Evolutionary conservation across 2,329 filamentous ascomycete genomes (phyloP).

Genomic region (Orbilia javanica): DNA sequence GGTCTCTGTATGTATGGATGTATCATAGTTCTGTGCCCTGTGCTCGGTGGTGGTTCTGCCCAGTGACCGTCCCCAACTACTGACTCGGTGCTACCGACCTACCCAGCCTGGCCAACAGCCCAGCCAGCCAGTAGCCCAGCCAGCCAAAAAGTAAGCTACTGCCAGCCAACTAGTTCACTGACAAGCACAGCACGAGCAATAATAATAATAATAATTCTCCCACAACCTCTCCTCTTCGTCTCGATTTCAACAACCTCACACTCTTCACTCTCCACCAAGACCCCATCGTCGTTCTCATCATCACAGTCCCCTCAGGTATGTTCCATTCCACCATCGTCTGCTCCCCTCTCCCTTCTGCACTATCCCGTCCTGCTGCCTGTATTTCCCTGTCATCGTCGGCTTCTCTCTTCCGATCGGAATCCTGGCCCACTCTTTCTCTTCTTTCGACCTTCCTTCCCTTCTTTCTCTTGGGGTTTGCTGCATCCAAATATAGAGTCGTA

Average conservation of each 20-base stretch:
- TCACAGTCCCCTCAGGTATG: slow-evolving; percentile 32
- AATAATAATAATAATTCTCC: slow-evolving; percentile 1
- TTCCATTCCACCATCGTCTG: neutral
- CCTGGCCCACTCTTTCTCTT: slow-evolving; percentile 22
- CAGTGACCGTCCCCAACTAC: no score
- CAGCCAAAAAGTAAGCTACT: neutral
- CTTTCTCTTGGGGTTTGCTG: slow-evolving; percentile 19
- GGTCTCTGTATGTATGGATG: neutral
- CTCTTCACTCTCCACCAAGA: slow-evolving; percentile 5
- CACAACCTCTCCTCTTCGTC: neutral
- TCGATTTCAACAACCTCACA: slow-evolving; percentile 1
- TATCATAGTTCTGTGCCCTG: neutral
- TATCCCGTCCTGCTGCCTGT: neutral
- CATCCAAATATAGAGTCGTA: slow-evolving; percentile 56
- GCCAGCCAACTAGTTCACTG: no score
- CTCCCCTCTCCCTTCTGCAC: neutral
- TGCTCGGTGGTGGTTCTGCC: no score
- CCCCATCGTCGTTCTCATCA: slow-evolving; percentile 5
- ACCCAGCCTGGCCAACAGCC: neutral
- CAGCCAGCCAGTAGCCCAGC: neutral
- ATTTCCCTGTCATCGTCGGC: slow-evolving; percentile 6
- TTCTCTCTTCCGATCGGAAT: slow-evolving; percentile 49
- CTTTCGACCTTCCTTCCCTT: neutral
- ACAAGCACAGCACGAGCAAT: no score
- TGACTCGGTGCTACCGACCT: neutral